phyloP scores from a whole-genome alignment of 352 stramenopile genomes.

The Phytophthora ramorum region DNA sequence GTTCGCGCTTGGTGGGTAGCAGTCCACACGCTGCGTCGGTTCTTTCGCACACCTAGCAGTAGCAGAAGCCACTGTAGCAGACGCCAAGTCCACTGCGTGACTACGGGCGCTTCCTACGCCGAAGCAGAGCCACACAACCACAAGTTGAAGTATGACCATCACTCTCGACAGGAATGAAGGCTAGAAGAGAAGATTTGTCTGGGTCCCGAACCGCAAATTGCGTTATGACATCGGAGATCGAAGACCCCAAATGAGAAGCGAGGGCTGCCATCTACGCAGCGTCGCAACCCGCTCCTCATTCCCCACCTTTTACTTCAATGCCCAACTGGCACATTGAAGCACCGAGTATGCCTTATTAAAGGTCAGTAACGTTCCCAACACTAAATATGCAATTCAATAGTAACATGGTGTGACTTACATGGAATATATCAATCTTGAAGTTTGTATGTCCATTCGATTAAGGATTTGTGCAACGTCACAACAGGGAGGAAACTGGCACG shows the following conservation, averaged over 20 bases:
- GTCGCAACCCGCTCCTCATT: constrained; percentile 29
- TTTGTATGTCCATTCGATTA: constrained; percentile 31
- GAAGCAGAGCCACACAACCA: constrained; percentile 25
- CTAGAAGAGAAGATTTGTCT: not conserved
- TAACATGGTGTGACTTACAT: not conserved
- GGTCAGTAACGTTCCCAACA: not conserved
- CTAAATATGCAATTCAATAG: not conserved
- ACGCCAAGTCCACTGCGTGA: constrained; percentile 10
- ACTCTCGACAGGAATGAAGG: constrained; percentile 16
- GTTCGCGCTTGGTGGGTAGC: constrained; percentile 63
- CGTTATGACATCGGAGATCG: constrained; percentile 16
- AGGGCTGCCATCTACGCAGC: constrained; percentile 18
- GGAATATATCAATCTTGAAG: constrained; percentile 13
- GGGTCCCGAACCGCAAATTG: constrained; percentile 30
- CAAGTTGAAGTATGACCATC: constrained; percentile 33
- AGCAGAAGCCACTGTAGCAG: constrained; percentile 12
- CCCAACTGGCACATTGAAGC: constrained; percentile 34
- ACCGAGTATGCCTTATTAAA: not conserved
- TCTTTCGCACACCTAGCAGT: constrained; percentile 37
- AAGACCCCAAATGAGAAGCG: not conserved
- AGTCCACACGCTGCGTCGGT: constrained; percentile 60
- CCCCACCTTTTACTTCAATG: constrained; percentile 35
- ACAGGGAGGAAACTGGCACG: constrained; percentile 13
- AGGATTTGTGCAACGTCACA: constrained; percentile 32
- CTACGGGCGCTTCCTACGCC: constrained; percentile 5